phyloP scores from a whole-genome alignment of 176 grass and related monocot genomes.

The Otatea glauca region DNA sequence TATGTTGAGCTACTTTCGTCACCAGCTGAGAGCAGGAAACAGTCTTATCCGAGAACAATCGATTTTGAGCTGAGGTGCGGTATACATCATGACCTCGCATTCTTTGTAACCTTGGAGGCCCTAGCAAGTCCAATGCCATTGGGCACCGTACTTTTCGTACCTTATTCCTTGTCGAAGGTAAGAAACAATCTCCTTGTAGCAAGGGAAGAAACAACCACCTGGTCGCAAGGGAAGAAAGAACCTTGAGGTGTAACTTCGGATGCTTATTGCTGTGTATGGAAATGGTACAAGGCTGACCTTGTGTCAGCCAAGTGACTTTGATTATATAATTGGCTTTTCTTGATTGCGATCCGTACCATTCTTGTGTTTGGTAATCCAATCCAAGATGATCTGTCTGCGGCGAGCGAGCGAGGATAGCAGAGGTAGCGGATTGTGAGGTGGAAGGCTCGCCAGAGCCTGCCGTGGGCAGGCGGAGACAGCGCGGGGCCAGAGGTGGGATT shows the following conservation, averaged over 20 bases:
- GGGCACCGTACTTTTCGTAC: neutral
- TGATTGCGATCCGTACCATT: neutral
- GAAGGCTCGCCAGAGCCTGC: too few species aligned
- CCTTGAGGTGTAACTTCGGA: neutral
- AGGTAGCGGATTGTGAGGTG: too few species aligned
- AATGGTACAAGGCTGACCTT: neutral
- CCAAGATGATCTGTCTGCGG: neutral
- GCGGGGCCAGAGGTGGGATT: too few species aligned
- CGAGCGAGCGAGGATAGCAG: too few species aligned
- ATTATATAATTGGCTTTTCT: neutral
- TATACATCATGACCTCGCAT: neutral
- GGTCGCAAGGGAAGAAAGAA: neutral
- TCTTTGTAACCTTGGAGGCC: neutral
- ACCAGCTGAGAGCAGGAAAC: neutral
- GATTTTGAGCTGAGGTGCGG: constrained; percentile 26
- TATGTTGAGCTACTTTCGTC: neutral
- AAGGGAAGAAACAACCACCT: too few species aligned
- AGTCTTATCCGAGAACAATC: neutral
- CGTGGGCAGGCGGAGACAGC: too few species aligned
- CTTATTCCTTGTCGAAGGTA: neutral
- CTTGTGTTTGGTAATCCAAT: neutral
- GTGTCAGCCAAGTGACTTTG: neutral
- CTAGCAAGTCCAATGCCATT: neutral
- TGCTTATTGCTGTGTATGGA: neutral
- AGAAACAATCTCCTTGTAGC: too few species aligned